Percentiles rank a stretch among this genome's conserved stretches.
These are phyloP conservation scores for Colletotrichum sp. DNA, from an alignment of 2,329 filamentous ascomycete species.

Conservation along the genomic window DNA sequence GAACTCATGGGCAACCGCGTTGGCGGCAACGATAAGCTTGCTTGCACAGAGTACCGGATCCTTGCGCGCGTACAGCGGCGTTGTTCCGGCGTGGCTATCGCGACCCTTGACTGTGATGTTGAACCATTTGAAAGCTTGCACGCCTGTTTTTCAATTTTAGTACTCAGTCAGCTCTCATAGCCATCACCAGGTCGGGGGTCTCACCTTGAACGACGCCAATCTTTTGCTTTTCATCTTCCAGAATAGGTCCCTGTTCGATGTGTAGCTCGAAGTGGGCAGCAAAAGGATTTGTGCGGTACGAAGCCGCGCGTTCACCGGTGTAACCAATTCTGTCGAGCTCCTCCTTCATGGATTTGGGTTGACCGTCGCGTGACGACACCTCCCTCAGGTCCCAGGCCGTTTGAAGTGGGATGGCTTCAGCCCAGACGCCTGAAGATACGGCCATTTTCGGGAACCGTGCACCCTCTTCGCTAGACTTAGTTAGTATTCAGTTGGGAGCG, in stretches of 20 bases:
- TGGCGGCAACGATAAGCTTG: background rate
- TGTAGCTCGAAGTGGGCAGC: background rate
- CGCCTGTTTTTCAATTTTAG: background rate
- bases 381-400: background rate
- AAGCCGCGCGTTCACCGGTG: background rate
- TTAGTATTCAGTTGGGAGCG: background rate
- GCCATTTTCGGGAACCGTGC: background rate
- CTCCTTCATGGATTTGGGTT: background rate
- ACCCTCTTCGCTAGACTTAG: background rate
- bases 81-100: background rate
- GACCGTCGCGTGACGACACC: background rate
- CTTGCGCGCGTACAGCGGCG: background rate
- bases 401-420: background rate
- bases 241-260: background rate
- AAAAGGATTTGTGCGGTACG: background rate
- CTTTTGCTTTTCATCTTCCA: background rate
- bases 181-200: rapidly evolving
- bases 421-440: background rate
- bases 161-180: background rate
- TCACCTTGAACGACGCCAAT: background rate
- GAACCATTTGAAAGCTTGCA: background rate
- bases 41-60: background rate
- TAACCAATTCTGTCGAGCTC: background rate
- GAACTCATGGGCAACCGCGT: background rate
- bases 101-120: background rate